phyloP scores from a whole-genome alignment of 139 green algal genomes.

The Marvania coccoides region DNA sequence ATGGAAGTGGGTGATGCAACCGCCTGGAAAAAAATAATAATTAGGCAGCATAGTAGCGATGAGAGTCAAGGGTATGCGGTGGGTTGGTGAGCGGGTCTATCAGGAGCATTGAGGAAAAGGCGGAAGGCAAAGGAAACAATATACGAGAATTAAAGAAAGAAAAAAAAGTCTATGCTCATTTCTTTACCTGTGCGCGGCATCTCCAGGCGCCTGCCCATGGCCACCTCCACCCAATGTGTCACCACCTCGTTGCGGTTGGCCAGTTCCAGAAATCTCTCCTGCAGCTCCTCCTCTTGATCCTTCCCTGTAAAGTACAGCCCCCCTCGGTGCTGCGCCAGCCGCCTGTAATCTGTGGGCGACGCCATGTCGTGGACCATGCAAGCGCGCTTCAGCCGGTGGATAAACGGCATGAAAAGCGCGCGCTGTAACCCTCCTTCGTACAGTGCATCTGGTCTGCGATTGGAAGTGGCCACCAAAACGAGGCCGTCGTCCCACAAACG shows the following conservation, averaged over 20 bases:
- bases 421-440: slow-evolving; percentile 94
- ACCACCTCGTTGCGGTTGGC: slow-evolving; percentile 1
- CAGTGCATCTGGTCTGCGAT: slow-evolving; percentile 70
- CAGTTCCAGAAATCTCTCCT: slow-evolving; percentile 46
- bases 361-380: slow-evolving; percentile 84
- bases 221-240: slow-evolving; percentile 42
- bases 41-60: background rate
- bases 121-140: background rate
- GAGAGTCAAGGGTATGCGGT: background rate
- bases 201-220: slow-evolving; percentile 72
- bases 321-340: slow-evolving; percentile 54
- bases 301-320: slow-evolving; percentile 76
- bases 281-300: slow-evolving; percentile 22
- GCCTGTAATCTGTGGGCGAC: slow-evolving; percentile 76
- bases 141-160: no score
- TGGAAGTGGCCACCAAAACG: slow-evolving; percentile 83
- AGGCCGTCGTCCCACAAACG: slow-evolving; percentile 52
- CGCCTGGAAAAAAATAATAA: slow-evolving; percentile 31
- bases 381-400: slow-evolving; percentile 61
- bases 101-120: background rate
- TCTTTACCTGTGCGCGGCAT: slow-evolving; percentile 52
- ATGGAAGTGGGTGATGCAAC: slow-evolving; percentile 51
- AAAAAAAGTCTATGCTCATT: no score
- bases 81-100: no score
- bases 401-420: slow-evolving; percentile 95